Percentiles rank a stretch among this genome's conserved stretches.
These are phyloP conservation scores for Sporothrix brasiliensis DNA, from an alignment of 2,329 filamentous ascomycete genomes.

Conservation along the genomic window DNA sequence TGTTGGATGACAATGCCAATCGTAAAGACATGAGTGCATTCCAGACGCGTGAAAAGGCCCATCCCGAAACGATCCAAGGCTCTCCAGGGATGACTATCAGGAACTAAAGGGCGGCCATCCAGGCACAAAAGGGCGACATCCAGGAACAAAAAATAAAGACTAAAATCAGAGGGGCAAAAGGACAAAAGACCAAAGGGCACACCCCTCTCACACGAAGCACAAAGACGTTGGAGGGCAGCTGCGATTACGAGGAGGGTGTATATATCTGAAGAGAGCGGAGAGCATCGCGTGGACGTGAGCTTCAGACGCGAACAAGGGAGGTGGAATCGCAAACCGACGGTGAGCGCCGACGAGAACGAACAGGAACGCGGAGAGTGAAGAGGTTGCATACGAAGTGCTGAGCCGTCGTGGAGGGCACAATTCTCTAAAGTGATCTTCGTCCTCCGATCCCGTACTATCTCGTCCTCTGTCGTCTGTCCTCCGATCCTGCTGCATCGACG, in stretches of 20 bases:
- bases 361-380: conserved; percentile 6
- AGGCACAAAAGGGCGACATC: conserved; percentile 6
- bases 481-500: background rate
- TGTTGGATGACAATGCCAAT: background rate
- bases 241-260: background rate
- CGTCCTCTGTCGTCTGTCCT: too few species aligned
- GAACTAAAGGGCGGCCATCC: background rate
- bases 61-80: background rate
- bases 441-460: too few species aligned
- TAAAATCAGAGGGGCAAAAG: too few species aligned
- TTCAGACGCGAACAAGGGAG: conserved; percentile 14
- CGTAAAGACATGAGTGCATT: too few species aligned
- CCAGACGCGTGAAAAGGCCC: background rate
- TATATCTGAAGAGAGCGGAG: background rate
- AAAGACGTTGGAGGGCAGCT: background rate
- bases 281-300: conserved; percentile 9
- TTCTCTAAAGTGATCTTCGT: too few species aligned
- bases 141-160: background rate
- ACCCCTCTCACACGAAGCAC: conserved; percentile 20
- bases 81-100: conserved; percentile 10
- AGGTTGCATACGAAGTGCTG: conserved; percentile 13
- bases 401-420: background rate
- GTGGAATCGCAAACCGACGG: background rate
- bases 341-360: background rate
- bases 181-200: background rate